Base-by-base conservation (phyloP, 805 yeast species). In the Candida ipomoeae region DNA sequence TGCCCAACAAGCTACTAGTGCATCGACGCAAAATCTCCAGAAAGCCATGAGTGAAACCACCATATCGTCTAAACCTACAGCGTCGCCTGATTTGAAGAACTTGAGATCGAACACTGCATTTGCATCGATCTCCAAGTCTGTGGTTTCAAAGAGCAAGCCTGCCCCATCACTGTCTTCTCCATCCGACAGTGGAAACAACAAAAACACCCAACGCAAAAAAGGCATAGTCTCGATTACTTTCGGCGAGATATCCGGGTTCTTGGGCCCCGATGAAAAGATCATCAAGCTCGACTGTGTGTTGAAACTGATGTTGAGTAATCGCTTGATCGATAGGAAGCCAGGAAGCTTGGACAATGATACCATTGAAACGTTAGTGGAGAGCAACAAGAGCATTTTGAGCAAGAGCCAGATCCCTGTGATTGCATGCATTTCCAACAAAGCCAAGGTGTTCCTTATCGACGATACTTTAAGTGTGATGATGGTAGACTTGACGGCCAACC, bases 401-500 rank as follows among this genome's bases (percentile, higher is more conserved):
- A 50, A 51, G 17, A 54, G 57, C 29, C 55, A 67, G 34, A 55
- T 49, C 4, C 69, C 73, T 1, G 76, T 69, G 6, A 65, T 71
- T 3, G 69, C 74, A 5, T 70, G 73, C 15, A 61, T 73, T 3
- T 68, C 77, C 8, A 70, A 70, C 53, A 56, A 60, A 46, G 78
- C 77, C 10, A 54, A 75, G 44, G 74, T 73, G 1, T 72, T 73
- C 46, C 68, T 73, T 48, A 65, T 73, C 26, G 76, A 71, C 50
- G 61, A 63, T 0, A 40, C 54, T 0, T 57, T 73, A 7, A 53
- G 48, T 10, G 61, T 58, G 23, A 54, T 57, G 63, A 50, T 71
- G 59, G 68, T 73, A 8, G 77, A 73, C 52, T 63, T 73, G 53
- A 70, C 75, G 26, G 73, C 79, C 35, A 75, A 80, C 48, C 48